A percentile compares a stretch with the other conserved stretches of the same genome.
phyloP scores from a whole-genome alignment of 164 flowering plant genomes.

The Macadamia tetraphylla region DNA sequence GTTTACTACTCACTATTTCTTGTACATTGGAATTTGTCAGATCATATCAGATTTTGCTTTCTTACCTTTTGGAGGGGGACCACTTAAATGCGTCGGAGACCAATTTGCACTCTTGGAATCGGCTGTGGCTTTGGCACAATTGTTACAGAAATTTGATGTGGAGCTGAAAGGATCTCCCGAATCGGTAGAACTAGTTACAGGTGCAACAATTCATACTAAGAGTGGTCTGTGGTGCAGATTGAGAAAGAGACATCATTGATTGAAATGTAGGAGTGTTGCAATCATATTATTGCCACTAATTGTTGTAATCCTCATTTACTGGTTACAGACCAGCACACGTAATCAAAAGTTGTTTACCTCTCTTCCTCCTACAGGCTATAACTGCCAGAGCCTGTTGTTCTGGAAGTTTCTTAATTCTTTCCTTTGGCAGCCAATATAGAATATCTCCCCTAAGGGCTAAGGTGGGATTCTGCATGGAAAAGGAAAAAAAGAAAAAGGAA shows the following conservation, averaged over 20 bases:
- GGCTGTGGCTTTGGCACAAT: slow-evolving; percentile 71
- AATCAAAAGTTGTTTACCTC: too few relatives aligned
- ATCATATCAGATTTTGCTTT: slow-evolving; percentile 84
- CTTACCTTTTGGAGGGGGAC: slow-evolving; percentile 96
- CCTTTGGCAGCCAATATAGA: too few relatives aligned
- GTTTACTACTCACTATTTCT: neutral
- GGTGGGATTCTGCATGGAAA: too few relatives aligned
- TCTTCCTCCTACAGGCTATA: too few relatives aligned
- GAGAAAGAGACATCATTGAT: slow-evolving; percentile 36
- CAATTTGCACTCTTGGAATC: slow-evolving; percentile 99
- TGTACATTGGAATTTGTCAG: slow-evolving; percentile 27
- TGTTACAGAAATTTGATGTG: slow-evolving; percentile 81
- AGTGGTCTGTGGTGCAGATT: slow-evolving; percentile 87
- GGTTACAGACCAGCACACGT: too few relatives aligned
- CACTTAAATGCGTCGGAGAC: slow-evolving; percentile 95
- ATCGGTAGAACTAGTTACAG: slow-evolving; percentile 81
- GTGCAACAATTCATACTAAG: slow-evolving; percentile 94
- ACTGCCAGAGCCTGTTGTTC: too few relatives aligned
- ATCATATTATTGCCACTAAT: too few relatives aligned
- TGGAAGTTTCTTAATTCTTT: too few relatives aligned
- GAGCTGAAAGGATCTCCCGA: slow-evolving; percentile 76
- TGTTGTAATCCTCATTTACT: too few relatives aligned
- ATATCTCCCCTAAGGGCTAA: too few relatives aligned
- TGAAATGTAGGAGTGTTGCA: too few relatives aligned
- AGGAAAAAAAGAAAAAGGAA: too few relatives aligned